Evolutionary conservation across 805 yeast genomes (phyloP).

Genomic region (Scheffersomyces spartinae): DNA sequence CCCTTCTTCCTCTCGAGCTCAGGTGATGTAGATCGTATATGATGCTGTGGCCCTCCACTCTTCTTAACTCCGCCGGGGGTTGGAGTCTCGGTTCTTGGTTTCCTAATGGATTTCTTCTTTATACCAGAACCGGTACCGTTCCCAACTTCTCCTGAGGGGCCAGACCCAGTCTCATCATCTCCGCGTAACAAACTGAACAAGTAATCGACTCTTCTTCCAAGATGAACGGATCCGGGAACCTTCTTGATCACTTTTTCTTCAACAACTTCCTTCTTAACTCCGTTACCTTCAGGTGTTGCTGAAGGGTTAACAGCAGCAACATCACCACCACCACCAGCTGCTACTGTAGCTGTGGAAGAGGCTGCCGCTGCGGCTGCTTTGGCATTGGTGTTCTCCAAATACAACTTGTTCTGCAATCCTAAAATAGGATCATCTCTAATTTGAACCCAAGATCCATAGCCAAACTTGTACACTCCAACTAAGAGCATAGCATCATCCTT

Average conservation of each 20-base stretch:
- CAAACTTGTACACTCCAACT: slow-evolving; percentile 83
- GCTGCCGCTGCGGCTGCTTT: too few species aligned
- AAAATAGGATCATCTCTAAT: slow-evolving; percentile 92
- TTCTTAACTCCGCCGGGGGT: slow-evolving; percentile 6
- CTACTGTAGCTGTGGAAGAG: too few species aligned
- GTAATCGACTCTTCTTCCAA: slow-evolving; percentile 86
- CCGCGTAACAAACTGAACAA: slow-evolving; percentile 61
- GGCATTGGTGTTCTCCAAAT: slow-evolving; percentile 46
- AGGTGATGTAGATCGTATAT: slow-evolving; percentile 12
- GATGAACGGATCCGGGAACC: slow-evolving; percentile 86
- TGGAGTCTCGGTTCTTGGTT: slow-evolving; percentile 9
- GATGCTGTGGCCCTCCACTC: slow-evolving; percentile 13
- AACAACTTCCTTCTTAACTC: slow-evolving; percentile 17
- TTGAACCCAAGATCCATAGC: slow-evolving; percentile 91
- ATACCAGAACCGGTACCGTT: slow-evolving; percentile 4
- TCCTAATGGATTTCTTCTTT: slow-evolving; percentile 8
- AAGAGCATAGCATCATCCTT: slow-evolving; percentile 80
- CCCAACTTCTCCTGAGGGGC: slow-evolving; percentile 3
- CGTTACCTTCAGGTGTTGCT: slow-evolving; percentile 6
- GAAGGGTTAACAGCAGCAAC: not conserved
- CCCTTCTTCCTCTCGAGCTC: slow-evolving; percentile 6
- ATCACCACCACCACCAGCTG: too few species aligned
- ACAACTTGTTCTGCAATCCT: slow-evolving; percentile 76
- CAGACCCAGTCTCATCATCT: slow-evolving; percentile 26
- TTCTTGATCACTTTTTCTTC: slow-evolving; percentile 36